Base-by-base conservation (phyloP, 2,329 filamentous ascomycete species). In the Beauveria sp. region DNA sequence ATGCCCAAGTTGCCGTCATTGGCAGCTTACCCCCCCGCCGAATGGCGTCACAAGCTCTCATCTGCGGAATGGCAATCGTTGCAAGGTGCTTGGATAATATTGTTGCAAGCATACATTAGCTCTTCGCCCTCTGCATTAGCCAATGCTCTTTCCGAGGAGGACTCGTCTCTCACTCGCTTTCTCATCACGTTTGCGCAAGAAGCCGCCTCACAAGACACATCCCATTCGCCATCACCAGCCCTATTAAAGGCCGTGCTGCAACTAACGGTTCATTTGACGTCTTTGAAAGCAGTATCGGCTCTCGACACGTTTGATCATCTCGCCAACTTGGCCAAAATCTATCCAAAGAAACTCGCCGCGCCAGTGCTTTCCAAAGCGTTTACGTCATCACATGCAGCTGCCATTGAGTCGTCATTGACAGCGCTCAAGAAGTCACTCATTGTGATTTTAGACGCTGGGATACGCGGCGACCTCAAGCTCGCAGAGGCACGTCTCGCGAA, bases 51-150 rank as follows among this genome's bases (percentile, higher is more conserved):
- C 66, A 82, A 82, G 66, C 82, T 96, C 63, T 78, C 81, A 44
- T 75, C 85, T 3, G 75, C 80, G 55, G 90, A 96, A 74, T 96
- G 92, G 92, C 80, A 88, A 65, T 79, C 83, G 37, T 91, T 89
- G 70, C 76, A 96, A 52, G 83, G 89, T 64, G 87, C 90, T 41
- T 97, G 91, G 91, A 76, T 86, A 20, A 77, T 84, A 12, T 79
- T 96, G 7, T 76, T 84, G 7, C 80, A 86, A 58, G 80, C 86
- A 3, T 84, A 92, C 64, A 73, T 94, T 34, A 78, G 81, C 16
- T 74, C 89, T 0, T 67, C 82, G 0, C 79, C 84, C 7, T 68
- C 79, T 1, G 76, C 84, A 0, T 89, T 94, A 63, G 65, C 71
- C 52, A 70, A 72, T 41, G 72, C 75, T 28, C 77, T 84, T 9